Evolutionary conservation across 805 yeast genomes (phyloP).

Genomic region (Candida sanyiensis): DNA sequence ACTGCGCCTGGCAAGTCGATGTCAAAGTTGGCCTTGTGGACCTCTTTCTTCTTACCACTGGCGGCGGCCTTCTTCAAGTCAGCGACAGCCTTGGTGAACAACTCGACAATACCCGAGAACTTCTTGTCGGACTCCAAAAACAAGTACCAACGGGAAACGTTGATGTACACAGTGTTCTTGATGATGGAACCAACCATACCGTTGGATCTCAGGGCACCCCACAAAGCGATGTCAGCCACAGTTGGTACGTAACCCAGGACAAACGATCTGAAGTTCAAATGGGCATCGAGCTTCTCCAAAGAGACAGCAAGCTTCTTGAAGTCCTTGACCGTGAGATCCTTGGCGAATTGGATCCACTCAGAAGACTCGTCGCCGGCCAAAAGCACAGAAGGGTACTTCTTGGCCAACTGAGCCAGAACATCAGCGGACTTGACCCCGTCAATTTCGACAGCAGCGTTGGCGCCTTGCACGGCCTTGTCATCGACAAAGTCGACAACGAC

Average conservation of each 20-base stretch:
- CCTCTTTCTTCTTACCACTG: constrained; percentile 67
- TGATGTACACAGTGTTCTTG: constrained; percentile 77
- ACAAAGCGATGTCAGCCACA: constrained; percentile 77
- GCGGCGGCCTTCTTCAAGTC: constrained; percentile 60
- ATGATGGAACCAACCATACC: constrained; percentile 88
- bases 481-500: constrained; percentile 65
- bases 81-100: constrained; percentile 58
- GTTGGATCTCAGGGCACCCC: constrained; percentile 94
- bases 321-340: constrained; percentile 71
- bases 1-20: constrained; percentile 88
- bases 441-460: constrained; percentile 33
- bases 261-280: constrained; percentile 80
- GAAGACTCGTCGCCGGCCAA: constrained; percentile 33
- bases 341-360: constrained; percentile 64
- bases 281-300: constrained; percentile 75
- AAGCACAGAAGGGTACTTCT: constrained; percentile 44
- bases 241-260: constrained; percentile 62
- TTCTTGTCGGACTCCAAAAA: constrained; percentile 60
- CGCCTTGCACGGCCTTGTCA: constrained; percentile 55
- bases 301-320: constrained; percentile 77
- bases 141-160: constrained; percentile 91
- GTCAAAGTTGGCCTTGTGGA: constrained; percentile 91
- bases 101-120: constrained; percentile 67
- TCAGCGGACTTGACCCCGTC: constrained; percentile 31
- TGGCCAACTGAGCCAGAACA: constrained; percentile 46